Evolutionary conservation across 179 eudicot genomes (phyloP).

Genomic region (Camellia oleifera): DNA sequence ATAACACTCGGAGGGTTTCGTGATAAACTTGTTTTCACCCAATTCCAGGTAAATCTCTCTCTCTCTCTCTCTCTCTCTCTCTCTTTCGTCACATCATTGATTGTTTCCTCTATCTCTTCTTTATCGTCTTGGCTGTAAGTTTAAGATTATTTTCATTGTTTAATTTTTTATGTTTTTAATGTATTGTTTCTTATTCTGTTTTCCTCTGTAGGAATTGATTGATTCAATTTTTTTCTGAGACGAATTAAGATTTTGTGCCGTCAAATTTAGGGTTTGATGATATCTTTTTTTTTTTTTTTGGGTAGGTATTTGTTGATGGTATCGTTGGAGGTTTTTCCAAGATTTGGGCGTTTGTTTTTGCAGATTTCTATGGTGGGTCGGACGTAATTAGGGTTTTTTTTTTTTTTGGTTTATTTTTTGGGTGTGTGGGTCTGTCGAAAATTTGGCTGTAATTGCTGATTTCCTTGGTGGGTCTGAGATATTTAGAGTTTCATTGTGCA

Average conservation of each 20-base stretch:
- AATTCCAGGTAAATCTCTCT: too few relatives aligned
- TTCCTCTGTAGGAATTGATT: neutral
- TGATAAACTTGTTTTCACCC: constrained; percentile 9
- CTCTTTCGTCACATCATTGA: too few relatives aligned
- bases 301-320: too few relatives aligned
- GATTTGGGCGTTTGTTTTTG: neutral
- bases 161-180: neutral
- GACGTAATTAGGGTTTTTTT: neutral
- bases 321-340: too few relatives aligned
- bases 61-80: too few relatives aligned
- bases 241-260: too few relatives aligned
- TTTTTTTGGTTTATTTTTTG: too few relatives aligned
- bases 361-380: neutral
- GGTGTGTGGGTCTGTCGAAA: neutral
- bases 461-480: neutral
- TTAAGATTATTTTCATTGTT: neutral
- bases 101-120: too few relatives aligned
- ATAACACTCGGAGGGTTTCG: constrained; percentile 10
- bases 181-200: neutral
- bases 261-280: too few relatives aligned
- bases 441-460: constrained; percentile 6
- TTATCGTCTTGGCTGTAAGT: neutral
- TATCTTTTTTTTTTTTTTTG: too few relatives aligned
- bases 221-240: too few relatives aligned
- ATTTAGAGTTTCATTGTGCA: constrained; percentile 3